A percentile compares a stretch with the other conserved stretches of the same genome.
Evolutionary conservation across 2,329 filamentous ascomycete genomes (phyloP).

Genomic region (Myriosclerotinia scirpicola): DNA sequence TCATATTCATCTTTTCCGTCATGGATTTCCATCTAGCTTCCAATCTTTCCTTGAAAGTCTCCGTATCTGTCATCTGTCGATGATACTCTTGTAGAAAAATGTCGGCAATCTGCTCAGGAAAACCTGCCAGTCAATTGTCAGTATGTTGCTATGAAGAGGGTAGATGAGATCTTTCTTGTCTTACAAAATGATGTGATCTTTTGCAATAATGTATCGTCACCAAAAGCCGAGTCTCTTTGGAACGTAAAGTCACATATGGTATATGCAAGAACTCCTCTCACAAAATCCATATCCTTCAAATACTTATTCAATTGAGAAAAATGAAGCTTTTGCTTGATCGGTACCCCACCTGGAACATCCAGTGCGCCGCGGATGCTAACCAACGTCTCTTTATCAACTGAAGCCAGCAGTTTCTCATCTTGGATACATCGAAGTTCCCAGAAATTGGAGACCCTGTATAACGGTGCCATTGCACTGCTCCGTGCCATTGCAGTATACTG

Average conservation of each 20-base stretch:
- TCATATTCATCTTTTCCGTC: neutral
- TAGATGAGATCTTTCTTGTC: neutral
- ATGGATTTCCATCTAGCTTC: neutral
- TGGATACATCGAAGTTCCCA: neutral
- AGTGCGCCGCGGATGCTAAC: neutral
- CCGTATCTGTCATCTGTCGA: neutral
- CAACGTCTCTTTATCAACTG: neutral
- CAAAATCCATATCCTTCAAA: neutral
- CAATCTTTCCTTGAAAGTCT: neutral
- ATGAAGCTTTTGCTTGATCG: conserved; percentile 4
- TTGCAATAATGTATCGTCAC: neutral
- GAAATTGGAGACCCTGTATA: neutral
- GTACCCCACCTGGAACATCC: conserved; percentile 1
- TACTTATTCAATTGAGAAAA: neutral
- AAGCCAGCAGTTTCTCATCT: neutral
- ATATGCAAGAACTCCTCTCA: neutral
- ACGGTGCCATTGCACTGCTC: neutral
- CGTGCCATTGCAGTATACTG: neutral
- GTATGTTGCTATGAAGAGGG: neutral
- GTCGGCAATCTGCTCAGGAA: neutral
- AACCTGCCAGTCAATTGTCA: neutral
- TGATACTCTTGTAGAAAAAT: neutral
- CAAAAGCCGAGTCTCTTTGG: neutral
- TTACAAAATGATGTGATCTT: neutral
- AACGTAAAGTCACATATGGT: neutral